These are phyloP conservation scores for Xylariaceae sp. DNA, from an alignment of 2,329 filamentous ascomycete species.

Conservation along the genomic window DNA sequence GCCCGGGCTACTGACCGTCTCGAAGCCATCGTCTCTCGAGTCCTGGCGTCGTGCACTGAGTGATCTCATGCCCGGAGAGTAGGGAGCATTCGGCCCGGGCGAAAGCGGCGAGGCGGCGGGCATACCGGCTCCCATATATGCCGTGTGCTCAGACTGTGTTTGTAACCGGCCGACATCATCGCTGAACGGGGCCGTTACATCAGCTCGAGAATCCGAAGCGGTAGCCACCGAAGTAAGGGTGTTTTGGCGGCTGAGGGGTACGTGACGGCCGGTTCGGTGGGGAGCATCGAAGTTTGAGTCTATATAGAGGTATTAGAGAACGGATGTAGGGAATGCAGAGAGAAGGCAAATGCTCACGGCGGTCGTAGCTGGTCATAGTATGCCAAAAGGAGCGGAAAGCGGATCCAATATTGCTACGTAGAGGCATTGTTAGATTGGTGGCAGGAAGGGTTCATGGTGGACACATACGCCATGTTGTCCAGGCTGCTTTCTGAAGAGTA, in stretches of 20 bases:
- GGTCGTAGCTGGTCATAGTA: slow-evolving; percentile 72
- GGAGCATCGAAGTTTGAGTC: slow-evolving; percentile 93
- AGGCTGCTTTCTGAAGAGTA: not conserved
- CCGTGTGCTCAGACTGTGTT: slow-evolving; percentile 52
- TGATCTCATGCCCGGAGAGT: slow-evolving; percentile 89
- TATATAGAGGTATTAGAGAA: slow-evolving; percentile 45
- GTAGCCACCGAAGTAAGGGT: slow-evolving; percentile 86
- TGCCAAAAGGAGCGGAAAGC: slow-evolving; percentile 94
- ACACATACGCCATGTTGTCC: slow-evolving; percentile 29
- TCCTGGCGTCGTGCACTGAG: slow-evolving; percentile 61
- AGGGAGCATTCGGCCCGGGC: slow-evolving; percentile 65
- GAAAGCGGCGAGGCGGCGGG: slow-evolving; percentile 40
- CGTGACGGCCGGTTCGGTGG: slow-evolving; percentile 85
- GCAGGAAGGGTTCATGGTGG: slow-evolving; percentile 4
- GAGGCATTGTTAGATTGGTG: slow-evolving; percentile 19
- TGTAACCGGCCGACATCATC: slow-evolving; percentile 63
- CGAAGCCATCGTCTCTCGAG: slow-evolving; percentile 63
- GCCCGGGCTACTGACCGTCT: slow-evolving; percentile 65
- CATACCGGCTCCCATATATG: slow-evolving; percentile 56
- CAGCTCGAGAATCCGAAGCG: slow-evolving; percentile 81
- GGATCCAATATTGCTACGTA: slow-evolving; percentile 55
- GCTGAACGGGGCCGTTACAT: slow-evolving; percentile 75
- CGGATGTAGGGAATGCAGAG: slow-evolving; percentile 7
- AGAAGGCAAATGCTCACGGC: slow-evolving; percentile 49
- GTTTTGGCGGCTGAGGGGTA: slow-evolving; percentile 78